Conservation (phyloP, 805 yeast species). For the Peterozyma xylosa region DNA sequence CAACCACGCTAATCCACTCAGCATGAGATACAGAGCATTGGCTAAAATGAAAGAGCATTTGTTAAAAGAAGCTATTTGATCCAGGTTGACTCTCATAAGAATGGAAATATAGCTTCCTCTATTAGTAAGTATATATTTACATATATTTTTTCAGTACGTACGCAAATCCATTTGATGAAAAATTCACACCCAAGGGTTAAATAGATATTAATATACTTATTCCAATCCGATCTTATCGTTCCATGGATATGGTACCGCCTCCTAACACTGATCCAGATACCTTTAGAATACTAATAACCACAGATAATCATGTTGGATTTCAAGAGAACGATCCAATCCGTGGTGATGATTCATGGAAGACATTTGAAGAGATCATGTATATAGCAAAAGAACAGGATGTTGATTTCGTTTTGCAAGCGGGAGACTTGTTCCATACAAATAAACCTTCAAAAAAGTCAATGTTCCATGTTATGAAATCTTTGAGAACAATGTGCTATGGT, state of each 20-base stretch:
- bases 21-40: constrained; percentile 85
- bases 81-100: too few species aligned
- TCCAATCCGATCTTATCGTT: too few species aligned
- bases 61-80: not conserved
- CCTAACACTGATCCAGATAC: constrained; percentile 47
- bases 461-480: constrained; percentile 69
- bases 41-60: constrained; percentile 58
- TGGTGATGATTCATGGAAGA: constrained; percentile 83
- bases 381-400: constrained; percentile 64
- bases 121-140: too few species aligned
- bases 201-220: too few species aligned
- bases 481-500: constrained; percentile 71
- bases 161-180: too few species aligned
- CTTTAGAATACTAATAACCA: constrained; percentile 71
- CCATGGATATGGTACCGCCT: too few species aligned
- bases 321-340: constrained; percentile 83
- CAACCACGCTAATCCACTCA: constrained; percentile 63
- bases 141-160: too few species aligned
- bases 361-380: constrained; percentile 76
- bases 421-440: constrained; percentile 87
- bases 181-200: too few species aligned
- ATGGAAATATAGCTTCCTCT: too few species aligned
- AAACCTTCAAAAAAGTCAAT: constrained; percentile 83
- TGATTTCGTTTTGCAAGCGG: constrained; percentile 87
- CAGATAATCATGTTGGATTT: constrained; percentile 96